Percentiles rank a stretch among this genome's conserved stretches.
Conservation (phyloP, 176 grass and related monocot species). For the Tillandsia leiboldiana region DNA sequence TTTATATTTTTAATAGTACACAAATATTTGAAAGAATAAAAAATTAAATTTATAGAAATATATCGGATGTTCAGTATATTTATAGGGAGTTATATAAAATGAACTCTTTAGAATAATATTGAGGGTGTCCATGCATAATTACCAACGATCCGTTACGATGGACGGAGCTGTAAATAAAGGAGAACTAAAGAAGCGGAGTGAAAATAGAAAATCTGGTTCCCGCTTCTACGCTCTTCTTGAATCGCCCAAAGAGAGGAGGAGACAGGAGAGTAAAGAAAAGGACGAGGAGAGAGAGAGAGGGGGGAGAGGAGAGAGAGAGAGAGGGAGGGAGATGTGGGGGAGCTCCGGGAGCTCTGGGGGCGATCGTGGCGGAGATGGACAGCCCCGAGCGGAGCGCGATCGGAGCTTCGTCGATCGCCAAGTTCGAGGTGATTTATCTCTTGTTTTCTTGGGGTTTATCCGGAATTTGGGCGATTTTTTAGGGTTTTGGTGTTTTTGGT, state of each 20-base stretch:
- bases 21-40: too few relatives aligned
- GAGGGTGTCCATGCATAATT: too few relatives aligned
- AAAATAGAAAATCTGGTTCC: conserved; percentile 27
- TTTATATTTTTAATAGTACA: too few relatives aligned
- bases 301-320: conserved; percentile 21
- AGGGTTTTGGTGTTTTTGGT: not conserved
- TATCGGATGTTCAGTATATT: too few relatives aligned
- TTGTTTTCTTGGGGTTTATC: not conserved
- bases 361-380: conserved; percentile 49
- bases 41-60: too few relatives aligned
- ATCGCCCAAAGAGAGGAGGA: conserved; percentile 11
- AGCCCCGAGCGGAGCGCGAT: conserved; percentile 47
- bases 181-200: not conserved
- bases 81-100: too few relatives aligned
- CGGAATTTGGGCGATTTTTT: not conserved
- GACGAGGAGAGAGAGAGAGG: conserved; percentile 8
- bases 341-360: conserved; percentile 1
- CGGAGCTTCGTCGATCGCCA: conserved; percentile 21
- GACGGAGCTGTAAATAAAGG: too few relatives aligned
- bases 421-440: conserved; percentile 26
- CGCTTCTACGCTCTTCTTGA: conserved; percentile 39
- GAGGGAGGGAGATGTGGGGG: conserved; percentile 12
- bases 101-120: too few relatives aligned
- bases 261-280: conserved; percentile 14
- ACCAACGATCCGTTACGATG: not conserved